Percentiles rank a stretch among this genome's conserved stretches.
phyloP scores from a whole-genome alignment of 305 asterid species.

The Fraxinus platypoda region DNA sequence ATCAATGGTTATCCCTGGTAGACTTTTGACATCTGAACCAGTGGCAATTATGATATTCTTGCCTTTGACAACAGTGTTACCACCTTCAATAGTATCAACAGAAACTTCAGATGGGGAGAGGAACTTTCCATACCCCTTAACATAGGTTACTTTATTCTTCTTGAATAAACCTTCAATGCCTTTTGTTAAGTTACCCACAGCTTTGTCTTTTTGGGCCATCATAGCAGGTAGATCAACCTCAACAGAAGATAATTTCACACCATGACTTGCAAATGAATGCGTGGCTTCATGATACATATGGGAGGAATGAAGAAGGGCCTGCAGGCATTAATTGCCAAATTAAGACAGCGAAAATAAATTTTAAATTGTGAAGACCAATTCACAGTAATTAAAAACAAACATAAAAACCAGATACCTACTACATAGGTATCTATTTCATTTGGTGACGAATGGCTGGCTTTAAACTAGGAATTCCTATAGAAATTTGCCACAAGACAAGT shows the following conservation, averaged over 20 bases:
- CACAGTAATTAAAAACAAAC: not conserved
- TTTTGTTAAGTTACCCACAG: constrained; percentile 75
- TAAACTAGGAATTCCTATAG: not conserved
- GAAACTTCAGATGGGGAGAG: constrained; percentile 78
- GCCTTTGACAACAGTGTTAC: constrained; percentile 59
- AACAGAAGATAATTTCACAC: constrained; percentile 73
- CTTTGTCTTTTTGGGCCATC: constrained; percentile 95
- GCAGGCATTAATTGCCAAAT: constrained; percentile 20
- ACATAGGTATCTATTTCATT: constrained; percentile 41
- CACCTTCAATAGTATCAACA: constrained; percentile 55
- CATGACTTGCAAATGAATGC: constrained; percentile 81
- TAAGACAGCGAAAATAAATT: constrained; percentile 5
- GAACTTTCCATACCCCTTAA: constrained; percentile 95
- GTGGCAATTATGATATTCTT: constrained; percentile 74
- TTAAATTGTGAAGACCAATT: not conserved
- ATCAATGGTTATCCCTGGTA: constrained; percentile 66
- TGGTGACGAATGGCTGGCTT: not conserved
- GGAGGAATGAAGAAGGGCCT: constrained; percentile 98
- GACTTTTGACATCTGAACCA: constrained; percentile 71
- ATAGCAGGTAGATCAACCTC: constrained; percentile 93
- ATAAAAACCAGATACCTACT: constrained; percentile 15
- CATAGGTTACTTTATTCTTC: constrained; percentile 91
- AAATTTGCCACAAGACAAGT: not conserved
- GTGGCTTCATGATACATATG: constrained; percentile 97
- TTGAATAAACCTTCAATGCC: constrained; percentile 97